These are phyloP conservation scores for Lanmaoa pseudosensibilis DNA, from an alignment of 768 basidiomycete species.

Conservation along the genomic window DNA sequence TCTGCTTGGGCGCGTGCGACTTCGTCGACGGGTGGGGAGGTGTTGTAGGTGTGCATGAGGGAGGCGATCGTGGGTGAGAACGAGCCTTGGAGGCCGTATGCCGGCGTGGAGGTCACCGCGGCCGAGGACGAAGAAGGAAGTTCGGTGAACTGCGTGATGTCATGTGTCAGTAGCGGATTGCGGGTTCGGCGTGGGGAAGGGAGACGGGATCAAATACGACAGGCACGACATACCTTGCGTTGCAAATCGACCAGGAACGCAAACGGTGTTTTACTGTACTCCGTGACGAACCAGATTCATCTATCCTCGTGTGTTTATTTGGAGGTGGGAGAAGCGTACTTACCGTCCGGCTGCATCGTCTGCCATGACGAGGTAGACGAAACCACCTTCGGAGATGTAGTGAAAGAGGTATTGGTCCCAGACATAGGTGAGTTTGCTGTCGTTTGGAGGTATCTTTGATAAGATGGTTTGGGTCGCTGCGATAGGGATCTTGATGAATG, in stretches of 20 bases:
- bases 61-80: slow-evolving; percentile 69
- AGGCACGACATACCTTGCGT: slow-evolving; percentile 50
- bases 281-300: background rate
- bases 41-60: slow-evolving; percentile 87
- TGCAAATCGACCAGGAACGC: slow-evolving; percentile 89
- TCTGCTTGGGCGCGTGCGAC: slow-evolving; percentile 88
- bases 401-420: slow-evolving; percentile 95
- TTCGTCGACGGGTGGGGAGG: slow-evolving; percentile 83
- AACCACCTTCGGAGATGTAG: slow-evolving; percentile 86
- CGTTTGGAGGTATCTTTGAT: slow-evolving; percentile 92
- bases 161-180: background rate
- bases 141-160: slow-evolving; percentile 49
- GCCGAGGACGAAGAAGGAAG: slow-evolving; percentile 65
- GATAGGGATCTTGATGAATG: slow-evolving; percentile 2
- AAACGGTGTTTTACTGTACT: slow-evolving; percentile 82
- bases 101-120: slow-evolving; percentile 45
- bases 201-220: background rate
- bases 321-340: slow-evolving; percentile 19
- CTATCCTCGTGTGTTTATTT: background rate
- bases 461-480: slow-evolving; percentile 85
- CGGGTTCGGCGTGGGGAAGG: no score
- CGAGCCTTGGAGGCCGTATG: slow-evolving; percentile 67
- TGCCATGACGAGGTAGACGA: slow-evolving; percentile 90
- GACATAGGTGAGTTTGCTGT: slow-evolving; percentile 79
- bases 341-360: slow-evolving; percentile 90